These are phyloP conservation scores for Cicer pinnatifidum DNA, from an alignment of 306 rosid species.

Conservation along the genomic window DNA sequence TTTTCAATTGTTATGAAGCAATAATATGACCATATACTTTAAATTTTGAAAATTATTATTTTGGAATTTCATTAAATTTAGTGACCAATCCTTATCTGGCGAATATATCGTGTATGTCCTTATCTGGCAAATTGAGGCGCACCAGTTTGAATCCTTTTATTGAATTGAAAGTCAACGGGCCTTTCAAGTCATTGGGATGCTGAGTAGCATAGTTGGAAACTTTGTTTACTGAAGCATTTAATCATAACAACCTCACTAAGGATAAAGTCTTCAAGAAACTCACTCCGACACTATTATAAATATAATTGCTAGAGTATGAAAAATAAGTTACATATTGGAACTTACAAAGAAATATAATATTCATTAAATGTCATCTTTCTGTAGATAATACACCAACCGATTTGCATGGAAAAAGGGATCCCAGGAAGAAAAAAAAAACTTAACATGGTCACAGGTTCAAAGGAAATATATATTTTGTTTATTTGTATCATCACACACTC, in stretches of 20 bases:
- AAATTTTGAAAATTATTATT: neutral
- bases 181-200: neutral
- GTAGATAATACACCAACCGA: neutral
- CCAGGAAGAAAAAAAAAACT: neutral
- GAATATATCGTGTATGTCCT: no score
- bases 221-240: neutral
- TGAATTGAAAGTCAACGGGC: neutral
- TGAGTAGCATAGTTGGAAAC: neutral
- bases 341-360: neutral
- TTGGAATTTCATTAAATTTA: neutral
- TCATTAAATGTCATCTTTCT: neutral
- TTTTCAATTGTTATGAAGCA: no score
- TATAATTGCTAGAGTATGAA: no score
- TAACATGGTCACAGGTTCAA: conserved; percentile 26
- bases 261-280: neutral
- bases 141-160: neutral
- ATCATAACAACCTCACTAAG: neutral
- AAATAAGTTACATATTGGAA: neutral
- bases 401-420: neutral
- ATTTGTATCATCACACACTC: conserved; percentile 36
- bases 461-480: conserved; percentile 38
- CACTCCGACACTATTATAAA: neutral
- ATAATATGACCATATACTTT: no score
- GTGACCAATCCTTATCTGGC: neutral
- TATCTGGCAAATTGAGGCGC: no score